Evolutionary conservation across 371 early-diverging fungal species (phyloP), one percentile per base, ranked within the genome.

Genomic region (Smittium culicis): DNA sequence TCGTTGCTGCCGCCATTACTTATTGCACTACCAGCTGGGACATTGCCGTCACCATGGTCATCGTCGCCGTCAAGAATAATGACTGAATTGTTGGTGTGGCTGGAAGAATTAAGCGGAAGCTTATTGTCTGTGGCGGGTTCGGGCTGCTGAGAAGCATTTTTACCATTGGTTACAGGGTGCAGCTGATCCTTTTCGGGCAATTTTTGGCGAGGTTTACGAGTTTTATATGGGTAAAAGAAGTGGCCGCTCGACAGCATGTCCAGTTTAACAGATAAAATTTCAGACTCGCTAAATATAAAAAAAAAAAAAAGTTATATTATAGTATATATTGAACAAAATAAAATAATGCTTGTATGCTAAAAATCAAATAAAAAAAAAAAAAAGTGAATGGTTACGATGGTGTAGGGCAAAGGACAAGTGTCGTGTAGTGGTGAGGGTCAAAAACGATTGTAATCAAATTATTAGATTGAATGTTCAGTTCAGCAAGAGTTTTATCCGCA

Each of bases 401-500:
- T n/a, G n/a, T 20, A 11, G 45, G 45, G 20, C 45, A 45, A 20
- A 45, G 45, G 20, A 45, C 45, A 5, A 45, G 5, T 5, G 5
- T 45, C 20, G 11, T 45, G 20, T 45, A 45, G 20, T 20, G 20
- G 20, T 5, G 45, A 45, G 61, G 28, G 28, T 68, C 69, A 68
- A 29, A 31, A 16, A 30, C 54, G 27, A 68, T 32, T 1, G 61
- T 61, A 17, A 68, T 14, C 11, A 34, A 1, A 5, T 27, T 30
- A 35, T 59, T 59, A 5, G 25, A 20, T 34, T 20, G 57, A 0
- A 77, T 27, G 2, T 81, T 79, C 35, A 95, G 70, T 0, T 80
- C 79, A 1, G 71, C 74, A 56, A 96, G 74, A 0, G 86, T 70
- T 58, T 69, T 72, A 0, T 74, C 76, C 1, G 82, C 70, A 66